These are phyloP conservation scores for Gnaphalium uliginosum DNA, from an alignment of 129 eudicot genomes.

Conservation along the genomic window DNA sequence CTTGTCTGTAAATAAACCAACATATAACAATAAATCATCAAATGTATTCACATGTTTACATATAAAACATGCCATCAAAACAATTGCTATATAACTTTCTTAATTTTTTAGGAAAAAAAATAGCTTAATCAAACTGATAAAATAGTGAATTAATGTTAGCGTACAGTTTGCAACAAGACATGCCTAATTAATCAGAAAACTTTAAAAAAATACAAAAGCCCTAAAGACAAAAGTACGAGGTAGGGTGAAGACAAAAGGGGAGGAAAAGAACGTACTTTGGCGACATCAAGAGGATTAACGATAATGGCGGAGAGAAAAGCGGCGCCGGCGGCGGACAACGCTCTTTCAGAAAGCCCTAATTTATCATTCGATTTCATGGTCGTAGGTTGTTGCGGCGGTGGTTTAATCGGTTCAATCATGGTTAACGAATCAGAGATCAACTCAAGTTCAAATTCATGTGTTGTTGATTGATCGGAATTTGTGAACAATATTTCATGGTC, in stretches of 20 bases:
- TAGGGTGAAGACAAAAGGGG: neutral
- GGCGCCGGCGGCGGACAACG: constrained; percentile 94
- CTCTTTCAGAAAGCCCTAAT: constrained; percentile 60
- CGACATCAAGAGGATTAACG: constrained; percentile 97
- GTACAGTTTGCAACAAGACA: neutral
- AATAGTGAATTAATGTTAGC: neutral
- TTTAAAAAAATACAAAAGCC: neutral
- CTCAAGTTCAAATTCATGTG: constrained; percentile 34
- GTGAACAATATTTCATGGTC: constrained; percentile 5
- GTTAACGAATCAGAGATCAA: constrained; percentile 40
- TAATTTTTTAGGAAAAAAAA: neutral
- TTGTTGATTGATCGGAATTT: constrained; percentile 25
- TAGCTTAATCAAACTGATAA: neutral
- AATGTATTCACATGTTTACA: neutral
- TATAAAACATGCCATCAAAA: neutral
- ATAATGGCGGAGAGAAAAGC: constrained; percentile 89
- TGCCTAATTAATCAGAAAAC: neutral
- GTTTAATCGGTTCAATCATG: constrained; percentile 46
- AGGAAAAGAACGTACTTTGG: constrained; percentile 45
- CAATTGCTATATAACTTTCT: no score
- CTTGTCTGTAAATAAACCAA: constrained; percentile 66
- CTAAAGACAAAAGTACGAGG: neutral
- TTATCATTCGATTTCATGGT: constrained; percentile 32
- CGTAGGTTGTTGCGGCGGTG: constrained; percentile 25
- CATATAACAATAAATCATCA: neutral